Conservation (phyloP, 1,284 basidiomycete species). For the Moesziomyces aphidis region DNA sequence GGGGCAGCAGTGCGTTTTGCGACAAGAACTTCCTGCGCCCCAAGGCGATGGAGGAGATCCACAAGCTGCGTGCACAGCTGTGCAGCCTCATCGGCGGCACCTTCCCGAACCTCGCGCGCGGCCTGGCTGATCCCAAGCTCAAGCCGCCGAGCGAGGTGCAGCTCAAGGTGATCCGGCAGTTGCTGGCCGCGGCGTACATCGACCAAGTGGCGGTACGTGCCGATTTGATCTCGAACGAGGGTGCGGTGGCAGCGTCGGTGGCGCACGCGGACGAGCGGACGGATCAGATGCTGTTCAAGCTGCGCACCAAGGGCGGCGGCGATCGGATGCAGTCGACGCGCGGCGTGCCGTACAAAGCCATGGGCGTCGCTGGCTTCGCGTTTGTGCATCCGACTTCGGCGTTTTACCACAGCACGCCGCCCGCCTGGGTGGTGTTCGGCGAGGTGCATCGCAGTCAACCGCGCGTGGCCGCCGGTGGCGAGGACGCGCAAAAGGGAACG, state of each 20-base stretch:
- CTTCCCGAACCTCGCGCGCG: slow-evolving; percentile 17
- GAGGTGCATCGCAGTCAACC: slow-evolving; percentile 70
- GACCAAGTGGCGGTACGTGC: slow-evolving; percentile 95
- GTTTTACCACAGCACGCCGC: slow-evolving; percentile 78
- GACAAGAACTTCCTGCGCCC: slow-evolving; percentile 87
- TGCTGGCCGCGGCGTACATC: slow-evolving; percentile 89
- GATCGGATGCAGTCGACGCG: slow-evolving; percentile 80
- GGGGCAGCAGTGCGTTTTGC: slow-evolving; percentile 82
- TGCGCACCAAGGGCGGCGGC: slow-evolving; percentile 69
- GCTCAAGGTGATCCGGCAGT: slow-evolving; percentile 90
- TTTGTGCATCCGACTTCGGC: slow-evolving; percentile 92
- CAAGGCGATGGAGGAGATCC: slow-evolving; percentile 99
- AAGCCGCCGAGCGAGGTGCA: slow-evolving; percentile 68
- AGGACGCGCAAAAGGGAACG: slow-evolving; percentile 19
- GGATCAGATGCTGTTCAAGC: slow-evolving; percentile 35
- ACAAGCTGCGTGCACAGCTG: slow-evolving; percentile 90
- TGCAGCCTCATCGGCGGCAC: slow-evolving; percentile 51
- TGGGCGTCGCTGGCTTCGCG: slow-evolving; percentile 82
- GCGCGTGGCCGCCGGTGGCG: slow-evolving; percentile 65
- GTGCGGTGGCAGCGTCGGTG: slow-evolving; percentile 22
- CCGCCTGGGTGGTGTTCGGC: slow-evolving; percentile 87
- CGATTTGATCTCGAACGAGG: slow-evolving; percentile 74
- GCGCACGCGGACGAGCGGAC: slow-evolving; percentile 25
- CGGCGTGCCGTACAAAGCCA: slow-evolving; percentile 84
- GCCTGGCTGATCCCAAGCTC: slow-evolving; percentile 48